Evolutionary conservation across 441 rosid species (phyloP).

Genomic region (Syzygium syzygioides): DNA sequence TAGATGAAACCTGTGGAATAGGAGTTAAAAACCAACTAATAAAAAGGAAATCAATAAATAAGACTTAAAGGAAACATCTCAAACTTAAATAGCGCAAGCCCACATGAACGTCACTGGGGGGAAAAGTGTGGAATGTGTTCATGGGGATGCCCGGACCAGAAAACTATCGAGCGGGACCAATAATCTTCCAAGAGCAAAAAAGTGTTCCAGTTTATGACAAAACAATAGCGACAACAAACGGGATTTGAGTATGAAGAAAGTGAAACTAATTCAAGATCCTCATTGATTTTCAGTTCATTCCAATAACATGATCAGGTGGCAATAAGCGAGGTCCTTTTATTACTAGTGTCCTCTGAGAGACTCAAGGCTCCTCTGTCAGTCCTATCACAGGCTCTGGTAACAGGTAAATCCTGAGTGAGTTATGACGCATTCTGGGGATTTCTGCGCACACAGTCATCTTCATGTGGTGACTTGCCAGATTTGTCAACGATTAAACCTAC

Average conservation of each 20-base stretch:
- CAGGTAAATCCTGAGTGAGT: background rate
- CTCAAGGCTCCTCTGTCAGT: background rate
- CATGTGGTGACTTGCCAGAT: background rate
- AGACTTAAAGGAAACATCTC: background rate
- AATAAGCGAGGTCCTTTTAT: background rate
- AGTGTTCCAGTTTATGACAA: background rate
- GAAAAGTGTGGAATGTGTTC: background rate
- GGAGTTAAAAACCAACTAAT: constrained; percentile 4
- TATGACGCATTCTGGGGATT: background rate
- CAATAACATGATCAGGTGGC: background rate
- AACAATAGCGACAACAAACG: background rate
- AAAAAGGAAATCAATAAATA: background rate
- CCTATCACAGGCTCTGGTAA: background rate
- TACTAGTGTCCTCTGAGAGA: background rate
- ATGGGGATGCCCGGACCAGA: background rate
- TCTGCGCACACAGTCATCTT: background rate
- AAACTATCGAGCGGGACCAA: background rate
- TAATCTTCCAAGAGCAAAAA: background rate
- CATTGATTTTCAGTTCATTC: background rate
- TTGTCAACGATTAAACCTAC: background rate
- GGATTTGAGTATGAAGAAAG: background rate
- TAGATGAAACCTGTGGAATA: constrained; percentile 74
- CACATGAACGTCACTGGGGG: background rate
- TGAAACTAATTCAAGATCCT: background rate
- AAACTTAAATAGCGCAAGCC: background rate